A percentile compares a stretch with the other conserved stretches of the same genome.
These are phyloP conservation scores for Rhizophora apiculata DNA, from an alignment of 345 rosid genomes.

Conservation along the genomic window DNA sequence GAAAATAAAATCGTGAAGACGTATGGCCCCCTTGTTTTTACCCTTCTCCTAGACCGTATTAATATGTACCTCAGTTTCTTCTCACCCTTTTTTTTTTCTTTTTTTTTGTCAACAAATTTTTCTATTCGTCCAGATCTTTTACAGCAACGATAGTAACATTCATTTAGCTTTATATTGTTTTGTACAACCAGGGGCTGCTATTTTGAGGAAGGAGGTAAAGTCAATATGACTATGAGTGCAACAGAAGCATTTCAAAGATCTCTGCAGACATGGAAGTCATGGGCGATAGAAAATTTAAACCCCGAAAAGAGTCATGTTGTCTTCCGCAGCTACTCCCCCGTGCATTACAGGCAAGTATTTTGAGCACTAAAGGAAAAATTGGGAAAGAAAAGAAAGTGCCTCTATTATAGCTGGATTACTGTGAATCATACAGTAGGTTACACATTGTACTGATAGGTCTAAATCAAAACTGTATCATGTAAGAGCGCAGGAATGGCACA, in stretches of 20 bases:
- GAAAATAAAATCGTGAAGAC: slow-evolving; percentile 52
- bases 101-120: not conserved
- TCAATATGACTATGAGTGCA: slow-evolving; percentile 59
- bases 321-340: slow-evolving; percentile 77
- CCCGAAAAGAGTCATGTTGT: slow-evolving; percentile 50
- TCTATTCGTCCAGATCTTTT: not conserved
- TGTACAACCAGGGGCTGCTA: slow-evolving; percentile 49
- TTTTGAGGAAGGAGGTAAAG: slow-evolving; percentile 61
- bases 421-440: not conserved
- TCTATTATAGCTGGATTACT: too few relatives aligned
- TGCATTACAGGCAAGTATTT: slow-evolving; percentile 61
- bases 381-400: not conserved
- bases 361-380: not conserved
- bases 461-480: not conserved
- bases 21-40: slow-evolving; percentile 16
- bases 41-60: not conserved
- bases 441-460: not conserved
- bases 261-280: slow-evolving; percentile 60
- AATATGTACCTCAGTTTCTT: too few relatives aligned
- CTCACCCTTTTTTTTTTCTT: too few relatives aligned
- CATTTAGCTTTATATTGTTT: not conserved
- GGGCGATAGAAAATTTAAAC: slow-evolving; percentile 50
- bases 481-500: slow-evolving; percentile 45
- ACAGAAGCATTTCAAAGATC: slow-evolving; percentile 68
- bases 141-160: not conserved